These are phyloP conservation scores for Paramecium sonneborni DNA, from an alignment of 73 alveolate species.

Conservation along the genomic window DNA sequence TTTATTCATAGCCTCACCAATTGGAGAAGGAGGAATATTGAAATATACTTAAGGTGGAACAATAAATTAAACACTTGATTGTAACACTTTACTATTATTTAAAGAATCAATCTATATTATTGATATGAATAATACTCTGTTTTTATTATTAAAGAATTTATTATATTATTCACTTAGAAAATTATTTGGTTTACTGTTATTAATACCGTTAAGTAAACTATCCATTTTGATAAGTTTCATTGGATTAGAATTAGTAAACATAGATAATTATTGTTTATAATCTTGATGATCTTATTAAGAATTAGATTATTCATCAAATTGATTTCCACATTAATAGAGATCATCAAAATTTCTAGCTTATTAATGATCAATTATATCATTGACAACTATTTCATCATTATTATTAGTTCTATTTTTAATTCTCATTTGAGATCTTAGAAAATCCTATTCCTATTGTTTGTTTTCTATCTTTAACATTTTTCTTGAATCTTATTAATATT, in stretches of 20 bases:
- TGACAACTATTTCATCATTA: background rate
- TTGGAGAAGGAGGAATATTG: slow-evolving; percentile 10
- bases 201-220: background rate
- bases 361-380: background rate
- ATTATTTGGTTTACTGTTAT: slow-evolving; percentile 5
- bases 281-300: background rate
- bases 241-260: background rate
- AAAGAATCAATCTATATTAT: background rate
- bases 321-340: background rate
- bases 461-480: background rate
- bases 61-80: background rate
- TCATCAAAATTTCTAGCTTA: slow-evolving; percentile 20
- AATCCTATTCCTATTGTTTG: background rate
- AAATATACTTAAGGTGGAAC: slow-evolving; percentile 24
- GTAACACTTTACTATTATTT: background rate
- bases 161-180: slow-evolving; percentile 4
- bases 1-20: background rate
- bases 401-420: background rate
- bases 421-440: background rate
- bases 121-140: background rate
- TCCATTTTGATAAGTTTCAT: background rate
- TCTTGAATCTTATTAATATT: background rate
- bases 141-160: background rate
- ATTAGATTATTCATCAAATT: background rate
- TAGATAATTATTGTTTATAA: background rate